Percentiles rank a stretch among this genome's conserved stretches.
Evolutionary conservation across 2,329 filamentous ascomycete species (phyloP).

Genomic region (Fusarium solani-melongenae): DNA sequence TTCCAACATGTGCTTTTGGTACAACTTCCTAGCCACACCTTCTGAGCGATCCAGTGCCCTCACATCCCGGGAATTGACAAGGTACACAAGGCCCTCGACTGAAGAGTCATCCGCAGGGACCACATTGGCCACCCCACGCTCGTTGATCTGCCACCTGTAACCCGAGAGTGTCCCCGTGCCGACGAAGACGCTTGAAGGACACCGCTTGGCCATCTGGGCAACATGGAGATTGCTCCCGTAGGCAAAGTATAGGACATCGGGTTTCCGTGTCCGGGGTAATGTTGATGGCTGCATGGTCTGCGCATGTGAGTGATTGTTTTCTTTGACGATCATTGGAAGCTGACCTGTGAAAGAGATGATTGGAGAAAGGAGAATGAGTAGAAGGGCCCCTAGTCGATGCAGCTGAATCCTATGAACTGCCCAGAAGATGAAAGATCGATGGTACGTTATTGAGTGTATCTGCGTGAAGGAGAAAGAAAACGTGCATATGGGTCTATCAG

Average conservation of each 20-base stretch:
- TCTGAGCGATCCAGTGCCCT: not conserved
- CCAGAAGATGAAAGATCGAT: not conserved
- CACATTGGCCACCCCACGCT: constrained; percentile 12
- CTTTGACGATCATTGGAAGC: not conserved
- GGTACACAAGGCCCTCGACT: constrained; percentile 1
- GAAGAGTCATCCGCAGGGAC: not conserved
- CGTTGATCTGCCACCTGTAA: constrained; percentile 11
- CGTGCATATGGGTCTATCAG: not conserved
- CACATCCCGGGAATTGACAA: not conserved
- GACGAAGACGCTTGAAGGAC: constrained; percentile 5
- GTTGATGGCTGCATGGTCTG: not conserved
- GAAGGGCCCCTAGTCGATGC: not conserved
- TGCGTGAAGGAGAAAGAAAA: not conserved
- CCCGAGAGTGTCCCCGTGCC: not conserved
- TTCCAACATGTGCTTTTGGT: constrained; percentile 2
- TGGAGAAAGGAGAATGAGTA: not conserved
- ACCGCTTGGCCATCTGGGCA: constrained; percentile 9
- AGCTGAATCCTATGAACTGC: not conserved
- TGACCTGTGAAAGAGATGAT: not conserved
- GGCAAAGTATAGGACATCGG: constrained; percentile 6
- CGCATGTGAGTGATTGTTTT: not conserved
- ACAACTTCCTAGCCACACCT: not conserved
- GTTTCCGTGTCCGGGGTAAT: not conserved
- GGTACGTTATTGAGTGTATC: not conserved
- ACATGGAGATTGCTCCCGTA: constrained; percentile 16